These are phyloP conservation scores for Nephelium lappaceum DNA, from an alignment of 345 rosid genomes.

Conservation along the genomic window DNA sequence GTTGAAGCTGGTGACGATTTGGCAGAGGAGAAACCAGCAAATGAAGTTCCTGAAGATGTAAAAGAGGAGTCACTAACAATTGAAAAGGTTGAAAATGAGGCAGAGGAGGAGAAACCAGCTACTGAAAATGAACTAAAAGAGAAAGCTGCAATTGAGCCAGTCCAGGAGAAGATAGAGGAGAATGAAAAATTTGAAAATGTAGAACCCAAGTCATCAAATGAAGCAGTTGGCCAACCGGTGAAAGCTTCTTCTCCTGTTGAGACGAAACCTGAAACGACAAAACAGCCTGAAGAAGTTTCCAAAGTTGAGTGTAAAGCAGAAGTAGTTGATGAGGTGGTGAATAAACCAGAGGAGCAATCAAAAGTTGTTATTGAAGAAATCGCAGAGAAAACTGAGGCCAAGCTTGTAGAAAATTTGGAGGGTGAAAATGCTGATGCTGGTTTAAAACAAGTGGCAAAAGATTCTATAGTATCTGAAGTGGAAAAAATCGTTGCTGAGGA, in stretches of 20 bases:
- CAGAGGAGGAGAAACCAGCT: conserved; percentile 3
- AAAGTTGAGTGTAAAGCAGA: conserved; percentile 9
- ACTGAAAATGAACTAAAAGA: conserved; percentile 9
- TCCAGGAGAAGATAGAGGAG: conserved; percentile 15
- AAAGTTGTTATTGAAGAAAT: conserved; percentile 11
- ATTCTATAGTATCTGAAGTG: neutral
- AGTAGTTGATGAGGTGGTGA: conserved; percentile 16
- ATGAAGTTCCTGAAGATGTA: neutral
- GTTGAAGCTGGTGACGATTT: conserved; percentile 12
- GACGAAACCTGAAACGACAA: neutral
- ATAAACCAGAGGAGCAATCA: conserved; percentile 10
- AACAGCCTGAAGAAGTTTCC: conserved; percentile 1
- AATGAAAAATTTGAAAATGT: conserved; percentile 13
- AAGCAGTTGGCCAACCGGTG: conserved; percentile 15
- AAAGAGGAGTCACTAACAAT: neutral
- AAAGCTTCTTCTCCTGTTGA: neutral
- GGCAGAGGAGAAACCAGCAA: conserved; percentile 9
- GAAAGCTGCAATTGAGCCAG: conserved; percentile 5
- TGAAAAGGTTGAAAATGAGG: conserved; percentile 11
- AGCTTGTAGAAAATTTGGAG: neutral
- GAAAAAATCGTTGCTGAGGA: conserved; percentile 10
- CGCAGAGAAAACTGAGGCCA: conserved; percentile 4
- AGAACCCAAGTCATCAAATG: conserved; percentile 9
- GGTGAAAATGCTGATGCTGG: conserved; percentile 4
- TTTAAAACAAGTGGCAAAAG: neutral